Percentiles rank a stretch among this genome's conserved stretches.
phyloP scores from a whole-genome alignment of 2,329 filamentous ascomycete species.

The Domatiomyces catenatus region DNA sequence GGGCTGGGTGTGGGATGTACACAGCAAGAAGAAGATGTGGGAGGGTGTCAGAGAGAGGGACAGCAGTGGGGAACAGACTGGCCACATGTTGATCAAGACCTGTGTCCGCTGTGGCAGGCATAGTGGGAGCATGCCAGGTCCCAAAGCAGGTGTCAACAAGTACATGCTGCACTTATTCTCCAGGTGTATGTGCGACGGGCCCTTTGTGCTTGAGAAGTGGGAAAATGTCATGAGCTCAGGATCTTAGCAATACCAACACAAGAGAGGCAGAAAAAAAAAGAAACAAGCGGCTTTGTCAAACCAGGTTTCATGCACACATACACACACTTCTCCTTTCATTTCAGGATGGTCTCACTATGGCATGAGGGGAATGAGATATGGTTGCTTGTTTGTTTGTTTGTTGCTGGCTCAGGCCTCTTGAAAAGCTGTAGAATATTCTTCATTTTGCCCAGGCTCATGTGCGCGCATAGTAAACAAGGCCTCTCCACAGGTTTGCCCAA shows the following conservation, averaged over 20 bases:
- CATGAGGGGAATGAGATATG: neutral
- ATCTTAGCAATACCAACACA: neutral
- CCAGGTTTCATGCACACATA: neutral
- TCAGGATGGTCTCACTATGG: neutral
- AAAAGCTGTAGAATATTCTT: neutral
- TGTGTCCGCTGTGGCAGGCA: slow-evolving; percentile 17
- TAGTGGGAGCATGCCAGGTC: slow-evolving; percentile 13
- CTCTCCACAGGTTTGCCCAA: neutral
- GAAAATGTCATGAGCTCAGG: neutral
- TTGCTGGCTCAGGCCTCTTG: neutral
- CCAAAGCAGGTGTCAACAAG: slow-evolving; percentile 10
- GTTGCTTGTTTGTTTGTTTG: neutral
- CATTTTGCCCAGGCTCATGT: neutral
- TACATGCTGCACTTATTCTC: slow-evolving; percentile 8
- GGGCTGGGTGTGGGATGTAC: slow-evolving; percentile 10
- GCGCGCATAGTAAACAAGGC: neutral
- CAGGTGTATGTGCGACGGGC: slow-evolving; percentile 17
- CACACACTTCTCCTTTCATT: neutral
- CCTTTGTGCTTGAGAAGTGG: slow-evolving; percentile 13
- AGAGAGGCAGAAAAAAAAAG: neutral
- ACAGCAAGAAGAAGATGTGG: slow-evolving; percentile 12
- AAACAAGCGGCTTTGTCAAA: too few species aligned
- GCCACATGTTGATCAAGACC: slow-evolving; percentile 9
- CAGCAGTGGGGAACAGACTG: neutral
- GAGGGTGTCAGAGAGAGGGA: slow-evolving; percentile 7